These are phyloP conservation scores for Kodamaea leandrae DNA, from an alignment of 805 yeast genomes.

Conservation along the genomic window DNA sequence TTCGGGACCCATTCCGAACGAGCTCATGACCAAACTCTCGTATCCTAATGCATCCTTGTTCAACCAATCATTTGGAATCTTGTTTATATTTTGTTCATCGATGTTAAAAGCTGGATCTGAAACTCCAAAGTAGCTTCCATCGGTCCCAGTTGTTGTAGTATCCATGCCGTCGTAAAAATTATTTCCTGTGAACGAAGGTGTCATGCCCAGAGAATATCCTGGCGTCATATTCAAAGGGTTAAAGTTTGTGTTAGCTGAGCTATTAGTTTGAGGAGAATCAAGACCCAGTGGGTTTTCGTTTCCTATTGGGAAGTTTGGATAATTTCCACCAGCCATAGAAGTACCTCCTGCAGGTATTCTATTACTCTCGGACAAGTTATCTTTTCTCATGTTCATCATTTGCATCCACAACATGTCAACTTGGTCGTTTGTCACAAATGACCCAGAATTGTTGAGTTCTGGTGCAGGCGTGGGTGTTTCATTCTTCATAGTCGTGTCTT, in stretches of 20 bases:
- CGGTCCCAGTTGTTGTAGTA: background rate
- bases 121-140: background rate
- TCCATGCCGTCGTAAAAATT: background rate
- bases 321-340: no score
- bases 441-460: background rate
- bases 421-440: conserved; percentile 8
- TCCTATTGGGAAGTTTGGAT: no score
- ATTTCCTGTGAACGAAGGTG: background rate
- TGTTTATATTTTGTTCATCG: background rate
- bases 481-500: background rate
- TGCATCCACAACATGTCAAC: conserved; percentile 14
- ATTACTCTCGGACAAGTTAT: background rate
- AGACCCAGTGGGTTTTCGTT: no score
- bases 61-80: background rate
- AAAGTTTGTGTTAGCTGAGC: background rate
- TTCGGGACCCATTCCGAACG: conserved; percentile 9
- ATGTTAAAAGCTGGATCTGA: background rate
- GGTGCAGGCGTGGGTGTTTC: background rate
- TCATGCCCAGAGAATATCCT: background rate
- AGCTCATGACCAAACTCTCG: conserved; percentile 9
- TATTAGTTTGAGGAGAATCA: background rate
- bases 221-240: background rate
- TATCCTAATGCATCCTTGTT: conserved; percentile 5
- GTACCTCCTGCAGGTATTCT: background rate
- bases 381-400: conserved; percentile 8